Percentiles rank a stretch among this genome's conserved stretches.
Evolutionary conservation across 179 eudicot genomes (phyloP).

Genomic region (Carnegiea gigantea): DNA sequence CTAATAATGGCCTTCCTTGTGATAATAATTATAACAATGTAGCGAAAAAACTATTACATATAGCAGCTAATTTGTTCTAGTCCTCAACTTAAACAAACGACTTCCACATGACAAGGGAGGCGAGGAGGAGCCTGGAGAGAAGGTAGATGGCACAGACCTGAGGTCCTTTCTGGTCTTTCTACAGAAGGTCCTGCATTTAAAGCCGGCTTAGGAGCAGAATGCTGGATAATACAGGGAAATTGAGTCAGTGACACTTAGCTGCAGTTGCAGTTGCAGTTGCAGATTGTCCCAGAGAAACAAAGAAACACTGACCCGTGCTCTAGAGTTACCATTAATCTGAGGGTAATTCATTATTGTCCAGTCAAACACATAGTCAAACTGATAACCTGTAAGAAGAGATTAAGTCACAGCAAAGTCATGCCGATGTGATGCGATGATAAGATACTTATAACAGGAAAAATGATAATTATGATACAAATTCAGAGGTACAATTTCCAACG

Average conservation of each 20-base stretch:
- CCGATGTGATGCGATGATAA: background rate
- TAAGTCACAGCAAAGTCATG: background rate
- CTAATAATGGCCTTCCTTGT: too few relatives aligned
- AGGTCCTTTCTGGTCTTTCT: slow-evolving; percentile 76
- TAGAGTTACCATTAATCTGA: slow-evolving; percentile 83
- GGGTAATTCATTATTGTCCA: slow-evolving; percentile 98
- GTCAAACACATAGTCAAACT: slow-evolving; percentile 93
- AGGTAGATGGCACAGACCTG: slow-evolving; percentile 53
- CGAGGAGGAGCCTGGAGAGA: background rate
- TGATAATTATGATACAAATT: background rate
- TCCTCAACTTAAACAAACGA: background rate
- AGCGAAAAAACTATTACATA: background rate
- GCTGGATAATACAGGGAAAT: slow-evolving; percentile 38
- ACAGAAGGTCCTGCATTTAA: slow-evolving; percentile 76
- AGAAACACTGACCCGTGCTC: slow-evolving; percentile 66
- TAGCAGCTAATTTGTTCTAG: background rate
- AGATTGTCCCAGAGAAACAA: slow-evolving; percentile 12
- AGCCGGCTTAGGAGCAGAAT: slow-evolving; percentile 58
- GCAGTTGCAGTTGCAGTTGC: background rate
- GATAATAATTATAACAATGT: background rate
- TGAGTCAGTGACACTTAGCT: background rate
- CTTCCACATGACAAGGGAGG: background rate
- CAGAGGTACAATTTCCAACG: background rate
- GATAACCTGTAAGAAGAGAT: slow-evolving; percentile 60
- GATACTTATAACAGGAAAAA: background rate